These are phyloP conservation scores for Pythium folliculosum DNA, from an alignment of 352 stramenopile species.

Conservation along the genomic window DNA sequence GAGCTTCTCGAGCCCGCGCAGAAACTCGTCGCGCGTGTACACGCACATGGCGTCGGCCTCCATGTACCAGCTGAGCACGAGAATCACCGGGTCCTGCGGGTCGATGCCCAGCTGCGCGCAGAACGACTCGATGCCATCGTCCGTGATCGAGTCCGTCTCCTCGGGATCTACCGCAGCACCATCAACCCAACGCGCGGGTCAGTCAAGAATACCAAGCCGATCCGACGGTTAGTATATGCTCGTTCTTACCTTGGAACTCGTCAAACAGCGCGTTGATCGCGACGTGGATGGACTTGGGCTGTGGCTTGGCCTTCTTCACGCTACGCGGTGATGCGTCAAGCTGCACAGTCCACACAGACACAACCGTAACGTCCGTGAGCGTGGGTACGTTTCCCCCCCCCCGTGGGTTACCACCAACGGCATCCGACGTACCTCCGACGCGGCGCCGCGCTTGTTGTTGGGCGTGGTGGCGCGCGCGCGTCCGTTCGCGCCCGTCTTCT, in stretches of 20 bases:
- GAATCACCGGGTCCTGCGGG: conserved; percentile 75
- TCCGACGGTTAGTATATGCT: not conserved
- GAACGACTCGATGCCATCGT: conserved; percentile 77
- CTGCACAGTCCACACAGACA: not conserved
- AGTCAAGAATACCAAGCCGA: not conserved
- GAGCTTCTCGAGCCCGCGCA: conserved; percentile 69
- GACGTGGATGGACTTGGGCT: conserved; percentile 35
- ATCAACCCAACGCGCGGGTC: conserved; percentile 2
- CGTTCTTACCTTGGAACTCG: conserved; percentile 54
- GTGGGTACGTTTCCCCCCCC: not conserved
- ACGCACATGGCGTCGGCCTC: conserved; percentile 76
- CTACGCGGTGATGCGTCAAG: conserved; percentile 16
- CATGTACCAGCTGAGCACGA: conserved; percentile 83
- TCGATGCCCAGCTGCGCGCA: conserved; percentile 76
- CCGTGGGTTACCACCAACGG: too few species aligned
- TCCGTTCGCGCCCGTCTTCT: conserved; percentile 29
- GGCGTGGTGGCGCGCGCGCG: conserved; percentile 12
- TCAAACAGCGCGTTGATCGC: conserved; percentile 64
- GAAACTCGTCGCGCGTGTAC: conserved; percentile 76
- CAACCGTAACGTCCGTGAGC: not conserved
- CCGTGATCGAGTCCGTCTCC: conserved; percentile 60
- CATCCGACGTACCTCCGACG: conserved; percentile 26
- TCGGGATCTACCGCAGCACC: conserved; percentile 49
- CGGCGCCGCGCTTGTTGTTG: conserved; percentile 37
- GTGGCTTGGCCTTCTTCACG: conserved; percentile 61